These are phyloP conservation scores for Alternaria longipes DNA, from an alignment of 2,329 filamentous ascomycete species.

Conservation along the genomic window DNA sequence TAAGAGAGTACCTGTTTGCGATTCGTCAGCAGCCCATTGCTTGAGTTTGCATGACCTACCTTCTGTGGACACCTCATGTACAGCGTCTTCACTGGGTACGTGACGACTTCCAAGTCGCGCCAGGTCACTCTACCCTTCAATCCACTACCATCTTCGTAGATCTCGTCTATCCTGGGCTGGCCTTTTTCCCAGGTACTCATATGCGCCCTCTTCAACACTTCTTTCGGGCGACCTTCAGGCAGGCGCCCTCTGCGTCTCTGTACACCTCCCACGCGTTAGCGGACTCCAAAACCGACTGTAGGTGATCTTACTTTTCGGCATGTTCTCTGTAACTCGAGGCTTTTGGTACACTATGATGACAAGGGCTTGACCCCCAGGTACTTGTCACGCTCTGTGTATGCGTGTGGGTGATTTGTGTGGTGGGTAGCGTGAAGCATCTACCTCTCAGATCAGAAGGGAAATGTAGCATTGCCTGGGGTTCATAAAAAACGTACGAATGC, in stretches of 20 bases:
- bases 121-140: neutral
- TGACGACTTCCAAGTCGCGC: neutral
- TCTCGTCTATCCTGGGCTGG: neutral
- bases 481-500: neutral
- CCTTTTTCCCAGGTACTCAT: slow-evolving; percentile 4
- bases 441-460: neutral
- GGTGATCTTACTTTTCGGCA: neutral
- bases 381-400: neutral
- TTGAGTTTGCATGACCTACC: neutral
- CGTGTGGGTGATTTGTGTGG: neutral
- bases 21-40: neutral
- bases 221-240: neutral
- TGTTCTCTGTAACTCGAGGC: neutral
- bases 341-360: neutral
- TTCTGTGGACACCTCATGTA: slow-evolving; percentile 2
- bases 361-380: neutral
- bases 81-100: neutral
- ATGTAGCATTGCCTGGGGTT: neutral
- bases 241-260: neutral
- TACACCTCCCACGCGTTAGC: neutral
- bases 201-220: neutral
- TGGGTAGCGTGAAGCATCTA: neutral
- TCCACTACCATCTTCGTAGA: neutral
- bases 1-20: neutral
- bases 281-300: neutral